Evolutionary conservation across 495 filamentous ascomycete species (phyloP).

Genomic region (Neurospora sp.): DNA sequence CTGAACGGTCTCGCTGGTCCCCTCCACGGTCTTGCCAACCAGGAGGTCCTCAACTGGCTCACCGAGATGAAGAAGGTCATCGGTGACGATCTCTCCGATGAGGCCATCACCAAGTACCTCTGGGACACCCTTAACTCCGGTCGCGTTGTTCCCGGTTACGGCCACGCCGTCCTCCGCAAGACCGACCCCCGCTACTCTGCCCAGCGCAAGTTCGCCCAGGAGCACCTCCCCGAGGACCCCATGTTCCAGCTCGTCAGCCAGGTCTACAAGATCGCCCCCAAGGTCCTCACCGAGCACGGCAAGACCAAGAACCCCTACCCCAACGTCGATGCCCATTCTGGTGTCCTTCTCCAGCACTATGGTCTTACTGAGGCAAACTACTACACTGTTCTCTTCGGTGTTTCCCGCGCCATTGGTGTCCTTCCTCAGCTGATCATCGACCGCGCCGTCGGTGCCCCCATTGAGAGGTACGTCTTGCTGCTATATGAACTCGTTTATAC

Average conservation of each 20-base stretch:
- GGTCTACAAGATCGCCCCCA: slow-evolving; percentile 98
- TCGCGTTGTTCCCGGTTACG: slow-evolving; percentile 95
- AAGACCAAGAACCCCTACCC: slow-evolving; percentile 82
- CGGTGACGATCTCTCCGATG: slow-evolving; percentile 88
- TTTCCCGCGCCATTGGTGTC: slow-evolving; percentile 94
- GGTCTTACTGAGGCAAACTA: slow-evolving; percentile 97
- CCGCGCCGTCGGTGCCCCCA: slow-evolving; percentile 83
- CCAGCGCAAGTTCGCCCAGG: slow-evolving; percentile 90
- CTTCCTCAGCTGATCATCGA: slow-evolving; percentile 99
- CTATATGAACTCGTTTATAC: neutral
- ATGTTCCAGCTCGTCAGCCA: slow-evolving; percentile 99
- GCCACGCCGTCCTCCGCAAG: slow-evolving; percentile 98
- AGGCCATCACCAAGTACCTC: slow-evolving; percentile 93
- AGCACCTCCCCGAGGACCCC: slow-evolving; percentile 80
- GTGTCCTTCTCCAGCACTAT: slow-evolving; percentile 98
- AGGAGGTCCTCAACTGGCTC: slow-evolving; percentile 98
- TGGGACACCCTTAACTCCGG: slow-evolving; percentile 94
- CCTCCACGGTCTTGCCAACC: slow-evolving; percentile 97
- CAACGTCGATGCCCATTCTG: slow-evolving; percentile 62
- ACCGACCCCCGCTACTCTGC: slow-evolving; percentile 97
- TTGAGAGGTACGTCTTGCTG: slow-evolving; percentile 43
- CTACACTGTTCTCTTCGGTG: slow-evolving; percentile 99
- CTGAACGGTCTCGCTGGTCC: slow-evolving; percentile 96
- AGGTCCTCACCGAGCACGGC: slow-evolving; percentile 95
- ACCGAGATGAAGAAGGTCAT: slow-evolving; percentile 95